Percentiles rank a stretch among this genome's conserved stretches.
Conservation (phyloP, 805 yeast genomes). For the Wickerhamiella slavikovae region DNA sequence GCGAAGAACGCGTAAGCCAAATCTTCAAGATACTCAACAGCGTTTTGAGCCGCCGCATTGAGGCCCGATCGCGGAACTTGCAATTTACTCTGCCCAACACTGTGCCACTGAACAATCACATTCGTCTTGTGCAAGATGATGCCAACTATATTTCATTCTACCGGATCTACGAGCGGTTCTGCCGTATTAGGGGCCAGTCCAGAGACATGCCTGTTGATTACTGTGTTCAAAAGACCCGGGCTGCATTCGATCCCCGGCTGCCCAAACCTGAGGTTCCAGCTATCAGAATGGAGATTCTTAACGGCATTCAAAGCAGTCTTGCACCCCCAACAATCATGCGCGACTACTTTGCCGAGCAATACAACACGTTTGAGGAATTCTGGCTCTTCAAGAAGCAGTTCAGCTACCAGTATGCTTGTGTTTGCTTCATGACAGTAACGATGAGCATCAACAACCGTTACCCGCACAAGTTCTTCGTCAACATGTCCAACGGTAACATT, state of each 20-base stretch:
- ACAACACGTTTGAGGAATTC: constrained; percentile 71
- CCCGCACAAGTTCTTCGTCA: constrained; percentile 79
- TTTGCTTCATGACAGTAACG: constrained; percentile 82
- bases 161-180: constrained; percentile 69
- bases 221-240: constrained; percentile 65
- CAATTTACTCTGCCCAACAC: constrained; percentile 79
- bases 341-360: constrained; percentile 51
- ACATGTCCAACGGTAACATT: constrained; percentile 65
- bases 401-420: constrained; percentile 83
- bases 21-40: constrained; percentile 76
- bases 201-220: constrained; percentile 83
- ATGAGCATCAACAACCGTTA: constrained; percentile 83
- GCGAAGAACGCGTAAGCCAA: constrained; percentile 90
- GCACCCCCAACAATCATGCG: constrained; percentile 72
- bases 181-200: constrained; percentile 47
- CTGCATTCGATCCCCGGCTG: constrained; percentile 80
- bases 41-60: constrained; percentile 58
- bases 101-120: constrained; percentile 85
- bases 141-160: constrained; percentile 56
- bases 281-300: constrained; percentile 74
- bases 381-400: constrained; percentile 95
- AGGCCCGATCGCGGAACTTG: constrained; percentile 68
- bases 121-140: constrained; percentile 74
- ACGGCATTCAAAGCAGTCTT: constrained; percentile 70
- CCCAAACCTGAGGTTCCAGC: constrained; percentile 86